phyloP scores from a whole-genome alignment of 805 yeast genomes.

The Lachancea waltii region DNA sequence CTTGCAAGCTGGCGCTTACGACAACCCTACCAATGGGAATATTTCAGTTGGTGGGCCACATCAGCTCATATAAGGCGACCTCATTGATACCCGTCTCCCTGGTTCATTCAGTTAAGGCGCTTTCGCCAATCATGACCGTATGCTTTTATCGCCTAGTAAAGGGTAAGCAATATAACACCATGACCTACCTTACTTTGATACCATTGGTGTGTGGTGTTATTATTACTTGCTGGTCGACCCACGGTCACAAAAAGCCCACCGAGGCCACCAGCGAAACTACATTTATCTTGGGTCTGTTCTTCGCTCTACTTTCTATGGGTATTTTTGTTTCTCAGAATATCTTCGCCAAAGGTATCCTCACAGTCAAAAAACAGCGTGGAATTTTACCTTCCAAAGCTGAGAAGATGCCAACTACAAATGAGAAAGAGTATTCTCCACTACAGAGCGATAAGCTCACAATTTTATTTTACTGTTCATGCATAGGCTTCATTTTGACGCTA shows the following conservation, averaged over 20 bases:
- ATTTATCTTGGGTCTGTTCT: conserved; percentile 32
- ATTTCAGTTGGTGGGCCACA: conserved; percentile 89
- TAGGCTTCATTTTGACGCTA: conserved; percentile 60
- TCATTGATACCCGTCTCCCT: conserved; percentile 86
- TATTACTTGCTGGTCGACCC: conserved; percentile 54
- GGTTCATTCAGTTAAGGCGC: conserved; percentile 89
- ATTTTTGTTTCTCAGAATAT: conserved; percentile 76
- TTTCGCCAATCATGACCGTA: conserved; percentile 86
- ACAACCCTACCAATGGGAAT: conserved; percentile 91
- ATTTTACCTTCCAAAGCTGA: conserved; percentile 19
- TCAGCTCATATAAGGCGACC: conserved; percentile 88
- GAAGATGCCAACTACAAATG: conserved; percentile 20
- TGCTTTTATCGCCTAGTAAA: conserved; percentile 62
- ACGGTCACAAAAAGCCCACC: conserved; percentile 4
- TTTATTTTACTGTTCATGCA: conserved; percentile 59
- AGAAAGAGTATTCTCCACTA: conserved; percentile 19
- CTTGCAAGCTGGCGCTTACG: conserved; percentile 44
- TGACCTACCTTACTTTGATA: conserved; percentile 71
- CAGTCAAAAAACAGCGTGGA: conserved; percentile 35
- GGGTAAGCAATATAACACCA: conserved; percentile 46
- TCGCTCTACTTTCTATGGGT: conserved; percentile 38
- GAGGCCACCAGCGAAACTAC: neutral
- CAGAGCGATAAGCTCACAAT: conserved; percentile 66
- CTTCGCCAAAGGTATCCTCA: conserved; percentile 67
- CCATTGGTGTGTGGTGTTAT: conserved; percentile 84